A percentile compares a stretch with the other conserved stretches of the same genome.
These are phyloP conservation scores for Epichloe amarillans DNA, from an alignment of 2,329 filamentous ascomycete species.

Conservation along the genomic window DNA sequence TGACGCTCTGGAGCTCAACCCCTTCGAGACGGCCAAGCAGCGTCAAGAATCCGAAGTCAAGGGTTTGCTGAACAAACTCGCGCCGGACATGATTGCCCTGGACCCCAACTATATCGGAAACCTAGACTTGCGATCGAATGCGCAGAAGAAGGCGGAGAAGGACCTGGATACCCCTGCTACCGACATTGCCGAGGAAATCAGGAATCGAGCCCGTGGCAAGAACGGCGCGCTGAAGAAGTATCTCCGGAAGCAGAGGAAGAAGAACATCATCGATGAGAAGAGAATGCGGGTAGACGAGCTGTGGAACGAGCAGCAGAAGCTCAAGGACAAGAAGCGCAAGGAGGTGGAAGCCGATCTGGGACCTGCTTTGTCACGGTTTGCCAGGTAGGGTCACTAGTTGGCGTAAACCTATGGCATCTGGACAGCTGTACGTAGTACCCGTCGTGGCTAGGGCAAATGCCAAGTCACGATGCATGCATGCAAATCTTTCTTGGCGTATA, in stretches of 20 bases:
- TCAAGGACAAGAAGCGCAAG: constrained; percentile 46
- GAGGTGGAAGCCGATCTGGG: constrained; percentile 64
- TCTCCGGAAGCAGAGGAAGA: constrained; percentile 78
- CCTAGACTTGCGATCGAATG: constrained; percentile 67
- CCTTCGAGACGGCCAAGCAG: constrained; percentile 87
- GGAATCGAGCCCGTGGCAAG: constrained; percentile 74
- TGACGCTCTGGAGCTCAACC: constrained; percentile 85
- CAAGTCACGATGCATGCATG: background rate
- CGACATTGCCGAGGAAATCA: constrained; percentile 46
- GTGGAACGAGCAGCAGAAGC: constrained; percentile 57
- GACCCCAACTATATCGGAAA: constrained; percentile 87
- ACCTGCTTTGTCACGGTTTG: constrained; percentile 77
- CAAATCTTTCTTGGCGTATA: background rate
- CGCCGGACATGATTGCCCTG: constrained; percentile 92
- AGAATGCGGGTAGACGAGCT: constrained; percentile 74
- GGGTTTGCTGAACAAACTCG: constrained; percentile 80
- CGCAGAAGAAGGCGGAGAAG: constrained; percentile 62
- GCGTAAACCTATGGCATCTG: constrained; percentile 9
- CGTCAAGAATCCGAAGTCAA: constrained; percentile 87
- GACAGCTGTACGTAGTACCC: constrained; percentile 10
- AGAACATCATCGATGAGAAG: constrained; percentile 95
- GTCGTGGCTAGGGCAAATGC: background rate
- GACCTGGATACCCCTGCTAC: constrained; percentile 60
- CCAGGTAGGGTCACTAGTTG: constrained; percentile 51
- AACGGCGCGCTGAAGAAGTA: constrained; percentile 83